These are phyloP conservation scores for Mycena vitilis DNA, from an alignment of 768 basidiomycete species.

Conservation along the genomic window DNA sequence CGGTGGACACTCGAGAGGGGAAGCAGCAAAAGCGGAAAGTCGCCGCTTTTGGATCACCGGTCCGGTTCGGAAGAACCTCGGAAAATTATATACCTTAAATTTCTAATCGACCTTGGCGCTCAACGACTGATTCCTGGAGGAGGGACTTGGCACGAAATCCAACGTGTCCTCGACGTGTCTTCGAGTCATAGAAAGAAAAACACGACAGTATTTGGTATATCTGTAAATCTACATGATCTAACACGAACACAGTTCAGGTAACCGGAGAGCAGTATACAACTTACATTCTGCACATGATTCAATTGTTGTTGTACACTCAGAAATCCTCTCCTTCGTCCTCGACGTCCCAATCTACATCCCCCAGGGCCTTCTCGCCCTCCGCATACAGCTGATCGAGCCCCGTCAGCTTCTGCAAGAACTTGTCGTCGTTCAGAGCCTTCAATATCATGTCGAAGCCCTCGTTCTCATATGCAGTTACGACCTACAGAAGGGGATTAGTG, in stretches of 20 bases:
- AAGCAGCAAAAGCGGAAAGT: neutral
- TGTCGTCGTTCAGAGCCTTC: slow-evolving; percentile 84
- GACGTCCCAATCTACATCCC: slow-evolving; percentile 83
- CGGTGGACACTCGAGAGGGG: neutral
- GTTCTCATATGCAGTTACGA: slow-evolving; percentile 84
- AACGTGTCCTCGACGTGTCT: neutral
- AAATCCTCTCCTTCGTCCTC: slow-evolving; percentile 55
- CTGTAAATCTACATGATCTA: slow-evolving; percentile 13
- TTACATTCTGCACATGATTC: neutral
- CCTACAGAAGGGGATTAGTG: slow-evolving; percentile 52
- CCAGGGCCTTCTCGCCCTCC: slow-evolving; percentile 79
- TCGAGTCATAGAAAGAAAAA: slow-evolving; percentile 20
- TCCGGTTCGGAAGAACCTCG: slow-evolving; percentile 8
- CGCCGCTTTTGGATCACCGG: neutral
- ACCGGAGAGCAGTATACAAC: too few relatives aligned
- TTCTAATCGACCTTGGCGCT: neutral
- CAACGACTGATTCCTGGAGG: too few relatives aligned
- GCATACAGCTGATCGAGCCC: slow-evolving; percentile 82
- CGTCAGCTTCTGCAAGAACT: slow-evolving; percentile 79
- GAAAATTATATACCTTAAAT: neutral
- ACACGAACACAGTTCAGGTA: too few relatives aligned
- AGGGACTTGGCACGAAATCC: too few relatives aligned
- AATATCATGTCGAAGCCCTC: slow-evolving; percentile 84
- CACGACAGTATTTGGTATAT: neutral
- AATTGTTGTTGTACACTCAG: slow-evolving; percentile 16